Conservation (phyloP, 1,284 basidiomycete species). For the Tilletia walkeri region DNA sequence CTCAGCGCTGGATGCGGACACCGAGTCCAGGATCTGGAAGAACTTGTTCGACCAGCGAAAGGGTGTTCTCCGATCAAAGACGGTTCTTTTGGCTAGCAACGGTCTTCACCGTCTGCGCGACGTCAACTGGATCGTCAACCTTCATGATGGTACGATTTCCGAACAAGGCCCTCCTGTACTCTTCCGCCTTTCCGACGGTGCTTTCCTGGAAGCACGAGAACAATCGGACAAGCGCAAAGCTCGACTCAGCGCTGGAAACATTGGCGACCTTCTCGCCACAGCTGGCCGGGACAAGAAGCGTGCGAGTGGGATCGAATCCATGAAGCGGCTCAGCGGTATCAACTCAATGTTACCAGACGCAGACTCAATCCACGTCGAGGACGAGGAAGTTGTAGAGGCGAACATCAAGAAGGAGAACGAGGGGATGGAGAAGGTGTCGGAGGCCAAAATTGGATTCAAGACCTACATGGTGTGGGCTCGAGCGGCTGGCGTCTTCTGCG, state of each 20-base stretch:
- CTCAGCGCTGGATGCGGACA: conserved; percentile 35
- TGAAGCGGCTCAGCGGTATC: conserved; percentile 16
- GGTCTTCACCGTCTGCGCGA: conserved; percentile 36
- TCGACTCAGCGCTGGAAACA: background rate
- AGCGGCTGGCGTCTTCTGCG: background rate
- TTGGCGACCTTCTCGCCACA: background rate
- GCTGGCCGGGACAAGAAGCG: background rate
- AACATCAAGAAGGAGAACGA: background rate
- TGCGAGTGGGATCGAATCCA: conserved; percentile 7
- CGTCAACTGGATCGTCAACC: conserved; percentile 29
- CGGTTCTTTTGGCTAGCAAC: conserved; percentile 43
- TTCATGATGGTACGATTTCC: conserved; percentile 35
- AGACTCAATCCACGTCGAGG: conserved; percentile 1
- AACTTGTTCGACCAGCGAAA: conserved; percentile 29
- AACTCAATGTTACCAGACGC: conserved; percentile 7
- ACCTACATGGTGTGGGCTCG: conserved; percentile 4
- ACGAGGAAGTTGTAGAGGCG: background rate
- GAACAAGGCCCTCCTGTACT: conserved; percentile 29
- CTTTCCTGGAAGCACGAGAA: conserved; percentile 15
- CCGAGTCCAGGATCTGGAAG: conserved; percentile 32
- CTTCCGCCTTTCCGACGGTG: conserved; percentile 11
- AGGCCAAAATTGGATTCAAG: conserved; percentile 6
- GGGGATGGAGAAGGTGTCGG: background rate
- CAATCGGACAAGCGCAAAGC: conserved; percentile 21
- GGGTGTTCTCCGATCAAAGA: conserved; percentile 33